Evolutionary conservation across 192 early-diverging fungal genomes (phyloP), one percentile per base, ranked within the genome.

Genomic region (Coemansia guatemalensis): DNA sequence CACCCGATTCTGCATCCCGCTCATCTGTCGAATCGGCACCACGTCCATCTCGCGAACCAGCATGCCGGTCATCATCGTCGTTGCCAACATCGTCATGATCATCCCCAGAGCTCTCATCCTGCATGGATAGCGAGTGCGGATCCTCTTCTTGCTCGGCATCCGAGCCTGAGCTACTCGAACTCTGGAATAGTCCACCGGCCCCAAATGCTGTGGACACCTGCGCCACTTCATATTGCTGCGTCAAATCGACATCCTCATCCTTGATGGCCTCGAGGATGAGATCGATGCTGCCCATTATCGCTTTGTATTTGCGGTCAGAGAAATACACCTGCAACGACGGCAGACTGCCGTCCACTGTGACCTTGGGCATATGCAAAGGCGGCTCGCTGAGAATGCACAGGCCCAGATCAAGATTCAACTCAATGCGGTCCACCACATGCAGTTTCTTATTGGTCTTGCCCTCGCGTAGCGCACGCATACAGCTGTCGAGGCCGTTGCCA

Each of bases 221-320:
- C 0, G 64, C 56, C 21, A 73, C 48, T 56, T 81, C 78, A 53
- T 82, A 75, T 59, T 82, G 79, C 64, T 64, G 69, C 14, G 70
- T 60, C 12, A 82, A 8, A 23, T 85, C 79, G 17, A 69, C 80
- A 32, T 78, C 75, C 23, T 82, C 75, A 35, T 75, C 75, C 24
- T 67, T 48, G 32, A 78, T 70, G 12, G 75, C 80, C 48, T 78
- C 74, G 30, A 85, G 76, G 21, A 93, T 85, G 41, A 89, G 75
- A 48, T 92, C 89, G 21, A 90, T 83, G 59, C 91, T 87, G 18
- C 69, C 77, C 93, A 95, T 97, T 6, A 97, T 81, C 1, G 87
- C 86, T 62, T 90, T 88, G 84, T 97, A 96, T 71, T 99, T 99
- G 55, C 87, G 82, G 73, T 99, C 94, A 0, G 95, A 96, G 29